A percentile compares a stretch with the other conserved stretches of the same genome.
Evolutionary conservation across 2,329 filamentous ascomycete genomes (phyloP).

Genomic region (Alternaria ventricosa): DNA sequence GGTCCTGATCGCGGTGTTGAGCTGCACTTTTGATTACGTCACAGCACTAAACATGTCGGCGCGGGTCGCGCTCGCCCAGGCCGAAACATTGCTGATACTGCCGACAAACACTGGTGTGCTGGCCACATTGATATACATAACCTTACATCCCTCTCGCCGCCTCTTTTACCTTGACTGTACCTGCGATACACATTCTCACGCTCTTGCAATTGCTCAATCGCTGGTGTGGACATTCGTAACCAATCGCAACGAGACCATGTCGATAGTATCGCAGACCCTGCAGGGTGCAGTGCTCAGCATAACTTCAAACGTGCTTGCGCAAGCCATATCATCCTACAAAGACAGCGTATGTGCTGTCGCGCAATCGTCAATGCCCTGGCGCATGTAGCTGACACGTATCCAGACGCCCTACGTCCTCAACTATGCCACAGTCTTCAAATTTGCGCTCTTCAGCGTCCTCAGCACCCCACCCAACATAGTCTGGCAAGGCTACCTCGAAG

Average conservation of each 20-base stretch:
- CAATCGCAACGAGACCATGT: slow-evolving; percentile 27
- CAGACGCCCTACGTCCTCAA: slow-evolving; percentile 69
- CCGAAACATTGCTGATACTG: slow-evolving; percentile 16
- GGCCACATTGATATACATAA: slow-evolving; percentile 11
- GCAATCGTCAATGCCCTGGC: background rate
- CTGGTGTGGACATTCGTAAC: background rate
- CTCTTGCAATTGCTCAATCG: background rate
- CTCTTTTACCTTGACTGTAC: background rate
- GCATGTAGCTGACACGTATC: slow-evolving; percentile 10
- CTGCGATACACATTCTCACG: background rate
- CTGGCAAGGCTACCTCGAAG: slow-evolving; percentile 84
- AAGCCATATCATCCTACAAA: slow-evolving; percentile 70
- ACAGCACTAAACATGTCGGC: background rate
- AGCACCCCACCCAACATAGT: slow-evolving; percentile 82
- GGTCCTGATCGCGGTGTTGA: slow-evolving; percentile 6
- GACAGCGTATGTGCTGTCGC: slow-evolving; percentile 57
- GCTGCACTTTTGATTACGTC: slow-evolving; percentile 17
- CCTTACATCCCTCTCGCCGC: background rate
- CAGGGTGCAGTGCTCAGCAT: slow-evolving; percentile 71
- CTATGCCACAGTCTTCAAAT: slow-evolving; percentile 74
- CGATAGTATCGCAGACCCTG: slow-evolving; percentile 51
- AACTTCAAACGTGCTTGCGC: slow-evolving; percentile 75
- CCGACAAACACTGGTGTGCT: slow-evolving; percentile 1
- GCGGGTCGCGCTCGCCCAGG: slow-evolving; percentile 8
- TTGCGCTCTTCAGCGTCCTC: slow-evolving; percentile 74